Conservation (phyloP, 2,329 filamentous ascomycete species). For the Pseudocercospora ulei region DNA sequence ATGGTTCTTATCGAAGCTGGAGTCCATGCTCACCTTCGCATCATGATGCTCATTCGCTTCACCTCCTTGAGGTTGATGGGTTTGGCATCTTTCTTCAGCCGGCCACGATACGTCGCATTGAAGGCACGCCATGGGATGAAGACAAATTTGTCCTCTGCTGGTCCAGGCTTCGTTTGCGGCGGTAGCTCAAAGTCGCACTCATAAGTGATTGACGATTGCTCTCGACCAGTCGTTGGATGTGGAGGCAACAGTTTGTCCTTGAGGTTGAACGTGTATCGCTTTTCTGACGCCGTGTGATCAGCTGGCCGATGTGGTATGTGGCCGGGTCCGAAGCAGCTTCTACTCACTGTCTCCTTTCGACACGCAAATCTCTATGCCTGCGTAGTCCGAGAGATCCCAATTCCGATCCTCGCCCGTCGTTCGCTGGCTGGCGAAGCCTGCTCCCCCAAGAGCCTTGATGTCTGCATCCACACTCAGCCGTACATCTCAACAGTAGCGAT, state of each 20-base stretch:
- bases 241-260: conserved; percentile 57
- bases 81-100: conserved; percentile 50
- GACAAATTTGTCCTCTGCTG: conserved; percentile 35
- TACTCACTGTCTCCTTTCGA: conserved; percentile 20
- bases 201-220: conserved; percentile 62
- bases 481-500: no score
- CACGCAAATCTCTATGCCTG: conserved; percentile 29
- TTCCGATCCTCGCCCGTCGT: conserved; percentile 49
- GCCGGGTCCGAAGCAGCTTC: no score
- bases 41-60: conserved; percentile 65
- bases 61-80: conserved; percentile 52
- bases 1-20: no score
- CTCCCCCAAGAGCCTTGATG: conserved; percentile 63
- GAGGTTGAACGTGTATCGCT: conserved; percentile 62
- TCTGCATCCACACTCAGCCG: conserved; percentile 38
- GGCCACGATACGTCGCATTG: conserved; percentile 63
- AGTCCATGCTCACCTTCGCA: no score
- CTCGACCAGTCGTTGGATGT: conserved; percentile 53
- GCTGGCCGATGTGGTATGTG: background rate
- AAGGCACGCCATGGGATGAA: conserved; percentile 57
- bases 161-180: conserved; percentile 26
- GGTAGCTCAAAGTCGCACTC: conserved; percentile 56
- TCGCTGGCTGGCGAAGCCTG: conserved; percentile 72
- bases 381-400: conserved; percentile 56
- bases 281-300: conserved; percentile 35